These are phyloP conservation scores for Decorospora gaudefroyi DNA, from an alignment of 2,329 filamentous ascomycete genomes.

Conservation along the genomic window DNA sequence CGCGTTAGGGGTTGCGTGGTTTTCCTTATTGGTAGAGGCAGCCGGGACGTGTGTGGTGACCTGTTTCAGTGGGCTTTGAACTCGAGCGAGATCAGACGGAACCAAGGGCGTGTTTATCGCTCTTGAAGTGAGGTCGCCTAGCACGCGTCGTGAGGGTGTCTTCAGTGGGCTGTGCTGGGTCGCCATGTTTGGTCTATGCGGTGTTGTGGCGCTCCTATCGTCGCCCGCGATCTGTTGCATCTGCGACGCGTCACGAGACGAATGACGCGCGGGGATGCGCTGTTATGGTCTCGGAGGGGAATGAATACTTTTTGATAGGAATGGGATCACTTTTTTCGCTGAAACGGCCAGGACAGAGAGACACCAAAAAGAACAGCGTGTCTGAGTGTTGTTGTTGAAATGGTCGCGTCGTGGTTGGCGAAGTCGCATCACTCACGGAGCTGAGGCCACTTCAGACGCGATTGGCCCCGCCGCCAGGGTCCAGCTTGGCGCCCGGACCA, in stretches of 20 bases:
- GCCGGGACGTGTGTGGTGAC: constrained; percentile 32
- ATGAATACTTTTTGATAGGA: constrained; percentile 4
- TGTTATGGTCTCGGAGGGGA: background rate
- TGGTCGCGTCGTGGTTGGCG: constrained; percentile 31
- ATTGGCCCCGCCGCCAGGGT: constrained; percentile 23
- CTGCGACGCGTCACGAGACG: constrained; percentile 29
- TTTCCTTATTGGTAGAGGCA: constrained; percentile 37
- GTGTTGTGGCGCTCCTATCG: constrained; percentile 30
- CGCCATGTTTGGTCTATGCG: constrained; percentile 32
- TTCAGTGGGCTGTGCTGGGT: constrained; percentile 35
- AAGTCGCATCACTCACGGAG: constrained; percentile 17
- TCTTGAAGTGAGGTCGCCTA: constrained; percentile 43
- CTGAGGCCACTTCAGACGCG: constrained; percentile 20
- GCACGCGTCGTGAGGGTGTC: constrained; percentile 40
- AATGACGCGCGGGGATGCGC: constrained; percentile 10
- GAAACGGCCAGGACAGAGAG: constrained; percentile 3
- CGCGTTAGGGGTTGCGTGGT: constrained; percentile 23
- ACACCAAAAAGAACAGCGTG: constrained; percentile 5
- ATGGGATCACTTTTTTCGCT: constrained; percentile 8
- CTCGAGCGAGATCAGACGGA: constrained; percentile 31
- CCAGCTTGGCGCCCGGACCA: constrained; percentile 15
- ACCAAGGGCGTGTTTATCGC: constrained; percentile 43
- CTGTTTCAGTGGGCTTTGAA: constrained; percentile 46
- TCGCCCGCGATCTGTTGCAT: constrained; percentile 16
- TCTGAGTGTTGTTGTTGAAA: constrained; percentile 11